Base-by-base conservation (phyloP, 768 basidiomycete species). In the Boletus edulis region DNA sequence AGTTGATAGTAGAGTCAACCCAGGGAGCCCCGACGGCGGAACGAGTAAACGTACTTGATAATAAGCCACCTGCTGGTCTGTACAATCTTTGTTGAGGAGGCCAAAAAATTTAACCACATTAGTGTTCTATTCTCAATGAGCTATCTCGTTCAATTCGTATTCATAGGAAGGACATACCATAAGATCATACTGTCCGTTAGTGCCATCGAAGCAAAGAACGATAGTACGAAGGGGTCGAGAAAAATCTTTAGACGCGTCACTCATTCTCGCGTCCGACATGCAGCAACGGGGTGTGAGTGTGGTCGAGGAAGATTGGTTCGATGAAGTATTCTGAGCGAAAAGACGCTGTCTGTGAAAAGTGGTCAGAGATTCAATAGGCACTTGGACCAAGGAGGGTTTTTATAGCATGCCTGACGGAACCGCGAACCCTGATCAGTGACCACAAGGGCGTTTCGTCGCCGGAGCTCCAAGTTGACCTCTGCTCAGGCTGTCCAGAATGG, bases 191-290 rank as follows among this genome's bases (percentile, higher is more conserved):
- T 83, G 76, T 51, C 75, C 74, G 3, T 76, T 67, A 4, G 87
- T 88, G 13, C 87, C 87, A 59, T 89, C 87, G 62, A 89, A 89
- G 67, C 84, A 87, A 22, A 89, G 72, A 31, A 88, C 73, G 29
- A 87, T 75, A 0, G 77, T 78, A 32, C 81, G 78, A 11, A 76
- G 63, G 40, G 54, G 50, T 12, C 55, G 53, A 32, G 18, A 22
- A 20, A 42, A 45, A 34, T 49, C 52, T 13, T 29, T 8, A 8
- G 54, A 47, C 8, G 48, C 6, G 24, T 57, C 32, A 29, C 35
- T 49, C 11, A 31, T 37, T 24, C 44, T 53, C 13, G 24, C 15
- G 42, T 59, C 53, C 20, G 60, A 52, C 68, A 70, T 72, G 7
- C 31, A 24, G 38, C 27, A 29, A 29, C 8, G 27, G 22, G 22